Percentiles rank a stretch among this genome's conserved stretches.
These are phyloP conservation scores for Phytophthora pluvialis DNA, from an alignment of 352 stramenopile genomes.

Conservation along the genomic window DNA sequence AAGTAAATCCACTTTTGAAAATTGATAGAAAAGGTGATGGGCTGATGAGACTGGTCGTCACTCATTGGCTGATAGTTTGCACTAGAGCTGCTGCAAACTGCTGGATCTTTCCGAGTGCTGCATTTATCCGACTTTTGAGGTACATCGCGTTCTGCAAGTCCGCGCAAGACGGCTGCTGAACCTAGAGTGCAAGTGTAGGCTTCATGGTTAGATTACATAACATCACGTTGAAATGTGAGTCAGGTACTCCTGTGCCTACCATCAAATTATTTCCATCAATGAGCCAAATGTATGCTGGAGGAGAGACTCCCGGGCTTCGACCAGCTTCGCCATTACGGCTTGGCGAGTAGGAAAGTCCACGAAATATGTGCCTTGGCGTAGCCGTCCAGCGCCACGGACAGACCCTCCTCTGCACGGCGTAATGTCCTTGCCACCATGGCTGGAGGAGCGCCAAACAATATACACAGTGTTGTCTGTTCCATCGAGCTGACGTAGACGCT, in stretches of 20 bases:
- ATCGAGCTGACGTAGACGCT: not conserved
- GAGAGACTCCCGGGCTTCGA: constrained; percentile 35
- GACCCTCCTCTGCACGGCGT: not conserved
- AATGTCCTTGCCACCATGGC: constrained; percentile 1
- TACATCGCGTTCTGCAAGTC: constrained; percentile 6
- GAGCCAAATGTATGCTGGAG: constrained; percentile 28
- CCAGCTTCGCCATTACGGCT: not conserved
- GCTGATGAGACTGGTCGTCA: no score
- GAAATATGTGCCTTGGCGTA: not conserved
- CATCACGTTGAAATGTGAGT: no score
- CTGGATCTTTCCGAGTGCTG: no score
- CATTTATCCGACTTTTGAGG: no score
- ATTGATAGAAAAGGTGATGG: no score
- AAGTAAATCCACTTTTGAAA: no score
- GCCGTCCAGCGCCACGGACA: not conserved
- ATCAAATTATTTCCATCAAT: constrained; percentile 12
- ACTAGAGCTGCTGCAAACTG: no score
- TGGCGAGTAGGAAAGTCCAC: constrained; percentile 6
- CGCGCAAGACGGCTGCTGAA: constrained; percentile 1
- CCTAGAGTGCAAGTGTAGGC: not conserved
- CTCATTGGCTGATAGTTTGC: no score
- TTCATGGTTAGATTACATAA: no score
- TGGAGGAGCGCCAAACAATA: constrained; percentile 5
- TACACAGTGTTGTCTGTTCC: not conserved
- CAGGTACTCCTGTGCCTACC: no score